Conservation (phyloP, 148 eudicot genomes). For the Nyssa sinensis region DNA sequence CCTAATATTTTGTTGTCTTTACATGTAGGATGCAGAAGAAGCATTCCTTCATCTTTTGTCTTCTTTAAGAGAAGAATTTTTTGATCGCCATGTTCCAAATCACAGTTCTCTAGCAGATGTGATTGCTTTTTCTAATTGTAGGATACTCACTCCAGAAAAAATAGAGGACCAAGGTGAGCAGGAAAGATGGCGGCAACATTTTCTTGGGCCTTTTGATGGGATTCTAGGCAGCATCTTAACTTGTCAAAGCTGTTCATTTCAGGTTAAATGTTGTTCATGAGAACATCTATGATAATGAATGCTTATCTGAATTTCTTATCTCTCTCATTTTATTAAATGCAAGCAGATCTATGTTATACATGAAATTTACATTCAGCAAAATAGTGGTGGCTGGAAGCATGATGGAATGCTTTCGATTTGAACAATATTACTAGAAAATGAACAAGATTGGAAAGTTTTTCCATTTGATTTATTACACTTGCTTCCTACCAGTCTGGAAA, state of each 20-base stretch:
- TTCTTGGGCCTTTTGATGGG: constrained; percentile 90
- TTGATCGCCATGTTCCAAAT: constrained; percentile 48
- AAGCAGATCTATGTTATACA: not conserved
- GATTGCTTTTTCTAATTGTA: constrained; percentile 37
- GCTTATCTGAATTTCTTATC: not conserved
- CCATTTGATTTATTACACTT: not conserved
- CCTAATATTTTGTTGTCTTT: constrained; percentile 22
- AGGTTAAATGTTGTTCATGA: constrained; percentile 62
- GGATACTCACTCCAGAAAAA: constrained; percentile 41
- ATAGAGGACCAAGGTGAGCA: constrained; percentile 36
- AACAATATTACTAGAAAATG: not conserved
- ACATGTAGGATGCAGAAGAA: constrained; percentile 88
- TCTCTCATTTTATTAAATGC: not conserved
- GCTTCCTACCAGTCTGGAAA: not conserved
- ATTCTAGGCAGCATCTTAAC: constrained; percentile 66
- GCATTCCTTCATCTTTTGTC: constrained; percentile 83
- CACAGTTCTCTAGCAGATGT: constrained; percentile 60
- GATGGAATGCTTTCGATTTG: not conserved
- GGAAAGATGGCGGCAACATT: constrained; percentile 63
- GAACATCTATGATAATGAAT: not conserved
- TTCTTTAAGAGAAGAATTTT: constrained; percentile 80
- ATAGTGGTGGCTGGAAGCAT: not conserved
- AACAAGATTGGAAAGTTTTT: not conserved
- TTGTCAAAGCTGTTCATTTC: constrained; percentile 83
- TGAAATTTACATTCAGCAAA: not conserved